These are phyloP conservation scores for Actinidia chinensis DNA, from an alignment of 179 eudicot species.

Conservation along the genomic window DNA sequence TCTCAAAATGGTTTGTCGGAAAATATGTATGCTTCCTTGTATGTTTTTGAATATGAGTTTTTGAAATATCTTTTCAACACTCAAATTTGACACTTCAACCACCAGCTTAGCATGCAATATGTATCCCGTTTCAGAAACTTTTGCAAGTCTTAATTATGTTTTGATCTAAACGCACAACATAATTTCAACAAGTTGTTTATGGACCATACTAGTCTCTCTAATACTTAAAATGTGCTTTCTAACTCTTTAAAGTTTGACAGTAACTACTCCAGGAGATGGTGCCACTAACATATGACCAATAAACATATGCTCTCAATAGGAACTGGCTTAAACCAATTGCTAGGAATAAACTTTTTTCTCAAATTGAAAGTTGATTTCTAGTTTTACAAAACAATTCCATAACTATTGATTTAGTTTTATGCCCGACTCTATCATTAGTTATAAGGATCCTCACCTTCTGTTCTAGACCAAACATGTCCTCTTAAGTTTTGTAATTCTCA, in stretches of 20 bases:
- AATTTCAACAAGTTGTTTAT: background rate
- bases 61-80: background rate
- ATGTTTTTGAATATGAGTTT: background rate
- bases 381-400: background rate
- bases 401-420: background rate
- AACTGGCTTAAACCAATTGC: background rate
- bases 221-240: background rate
- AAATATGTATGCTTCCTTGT: too few species aligned
- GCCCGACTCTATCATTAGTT: background rate
- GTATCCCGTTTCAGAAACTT: background rate
- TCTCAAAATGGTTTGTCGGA: too few species aligned
- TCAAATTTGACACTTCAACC: background rate
- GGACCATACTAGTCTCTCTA: background rate
- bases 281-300: background rate
- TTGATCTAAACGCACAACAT: background rate
- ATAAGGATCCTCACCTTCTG: constrained; percentile 61
- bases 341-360: background rate
- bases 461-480: constrained; percentile 72
- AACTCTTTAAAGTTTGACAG: background rate
- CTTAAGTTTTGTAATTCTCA: constrained; percentile 61
- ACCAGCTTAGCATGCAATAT: background rate
- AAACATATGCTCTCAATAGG: background rate
- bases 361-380: background rate
- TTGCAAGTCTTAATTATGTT: background rate
- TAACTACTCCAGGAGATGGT: background rate